These are phyloP conservation scores for Begonia loranthoides DNA, from an alignment of 306 rosid genomes.

Conservation along the genomic window DNA sequence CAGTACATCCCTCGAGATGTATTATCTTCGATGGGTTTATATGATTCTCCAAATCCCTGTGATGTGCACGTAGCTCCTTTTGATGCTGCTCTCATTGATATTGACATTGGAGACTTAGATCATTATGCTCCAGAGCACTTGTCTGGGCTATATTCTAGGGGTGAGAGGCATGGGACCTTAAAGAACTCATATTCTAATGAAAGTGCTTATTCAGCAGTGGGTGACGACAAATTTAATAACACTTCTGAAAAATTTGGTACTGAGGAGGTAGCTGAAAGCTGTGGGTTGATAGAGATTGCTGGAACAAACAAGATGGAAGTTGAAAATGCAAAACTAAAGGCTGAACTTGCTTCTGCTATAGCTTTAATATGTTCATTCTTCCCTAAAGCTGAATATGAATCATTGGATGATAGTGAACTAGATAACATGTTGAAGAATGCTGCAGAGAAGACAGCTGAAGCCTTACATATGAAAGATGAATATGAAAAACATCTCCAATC, in stretches of 20 bases:
- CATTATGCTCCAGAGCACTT: slow-evolving; percentile 79
- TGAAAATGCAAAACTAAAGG: slow-evolving; percentile 96
- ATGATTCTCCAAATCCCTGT: slow-evolving; percentile 73
- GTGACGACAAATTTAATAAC: slow-evolving; percentile 33
- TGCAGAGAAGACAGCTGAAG: slow-evolving; percentile 73
- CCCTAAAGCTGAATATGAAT: slow-evolving; percentile 51
- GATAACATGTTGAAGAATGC: slow-evolving; percentile 59
- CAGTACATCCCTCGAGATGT: slow-evolving; percentile 71
- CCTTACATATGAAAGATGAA: slow-evolving; percentile 84
- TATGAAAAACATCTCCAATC: slow-evolving; percentile 60
- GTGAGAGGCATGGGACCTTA: slow-evolving; percentile 43
- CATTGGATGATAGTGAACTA: slow-evolving; percentile 54
- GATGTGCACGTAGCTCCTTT: slow-evolving; percentile 92
- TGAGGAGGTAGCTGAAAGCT: slow-evolving; percentile 54
- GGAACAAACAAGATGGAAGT: slow-evolving; percentile 95
- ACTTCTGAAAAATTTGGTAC: slow-evolving; percentile 35
- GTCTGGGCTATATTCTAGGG: slow-evolving; percentile 41
- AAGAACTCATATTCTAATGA: slow-evolving; percentile 43
- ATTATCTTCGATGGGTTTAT: slow-evolving; percentile 76
- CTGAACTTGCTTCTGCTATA: slow-evolving; percentile 86
- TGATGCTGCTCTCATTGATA: slow-evolving; percentile 64
- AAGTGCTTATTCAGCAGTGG: slow-evolving; percentile 45
- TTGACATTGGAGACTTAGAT: slow-evolving; percentile 81
- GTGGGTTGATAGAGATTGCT: slow-evolving; percentile 79
- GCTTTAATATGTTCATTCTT: slow-evolving; percentile 62